Percentiles rank a stretch among this genome's conserved stretches.
Evolutionary conservation across 805 yeast genomes (phyloP).

Genomic region (Ogataea nonfermentans): DNA sequence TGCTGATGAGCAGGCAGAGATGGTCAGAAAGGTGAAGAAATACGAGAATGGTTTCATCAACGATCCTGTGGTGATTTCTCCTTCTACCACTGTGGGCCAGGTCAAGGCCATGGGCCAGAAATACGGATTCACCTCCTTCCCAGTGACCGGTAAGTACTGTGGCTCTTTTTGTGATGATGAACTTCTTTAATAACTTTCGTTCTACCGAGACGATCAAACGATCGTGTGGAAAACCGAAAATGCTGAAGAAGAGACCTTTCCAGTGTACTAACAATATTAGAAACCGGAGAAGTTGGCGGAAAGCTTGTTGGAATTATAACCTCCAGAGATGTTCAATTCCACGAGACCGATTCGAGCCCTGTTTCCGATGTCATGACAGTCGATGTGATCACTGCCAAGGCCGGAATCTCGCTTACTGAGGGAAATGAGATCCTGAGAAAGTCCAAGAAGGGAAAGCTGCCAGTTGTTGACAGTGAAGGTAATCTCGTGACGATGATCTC

Average conservation of each 20-base stretch:
- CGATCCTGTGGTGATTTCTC: slow-evolving; percentile 85
- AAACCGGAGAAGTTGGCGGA: slow-evolving; percentile 80
- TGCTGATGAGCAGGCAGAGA: slow-evolving; percentile 95
- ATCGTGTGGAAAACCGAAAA: slow-evolving; percentile 80
- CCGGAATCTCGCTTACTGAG: slow-evolving; percentile 77
- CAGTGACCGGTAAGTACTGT: slow-evolving; percentile 92
- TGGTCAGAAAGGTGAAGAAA: slow-evolving; percentile 96
- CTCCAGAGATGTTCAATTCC: slow-evolving; percentile 95
- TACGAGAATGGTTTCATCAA: slow-evolving; percentile 97
- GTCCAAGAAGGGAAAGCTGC: slow-evolving; percentile 97
- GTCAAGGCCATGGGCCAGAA: slow-evolving; percentile 65
- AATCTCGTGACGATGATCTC: slow-evolving; percentile 85
- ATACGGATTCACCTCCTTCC: slow-evolving; percentile 95
- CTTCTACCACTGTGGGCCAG: slow-evolving; percentile 74
- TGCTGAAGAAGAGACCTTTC: slow-evolving; percentile 34
- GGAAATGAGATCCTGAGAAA: slow-evolving; percentile 89
- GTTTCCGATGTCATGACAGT: slow-evolving; percentile 87
- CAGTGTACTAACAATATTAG: slow-evolving; percentile 41
- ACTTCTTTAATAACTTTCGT: slow-evolving; percentile 86
- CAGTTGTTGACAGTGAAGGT: slow-evolving; percentile 78
- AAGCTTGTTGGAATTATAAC: slow-evolving; percentile 94
- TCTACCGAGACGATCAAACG: slow-evolving; percentile 98
- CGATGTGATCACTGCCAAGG: slow-evolving; percentile 77
- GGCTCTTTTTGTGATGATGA: slow-evolving; percentile 49
- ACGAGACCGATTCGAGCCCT: slow-evolving; percentile 61